Evolutionary conservation across 371 early-diverging fungal genomes (phyloP).

Genomic region (Syncephalis fuscata): DNA sequence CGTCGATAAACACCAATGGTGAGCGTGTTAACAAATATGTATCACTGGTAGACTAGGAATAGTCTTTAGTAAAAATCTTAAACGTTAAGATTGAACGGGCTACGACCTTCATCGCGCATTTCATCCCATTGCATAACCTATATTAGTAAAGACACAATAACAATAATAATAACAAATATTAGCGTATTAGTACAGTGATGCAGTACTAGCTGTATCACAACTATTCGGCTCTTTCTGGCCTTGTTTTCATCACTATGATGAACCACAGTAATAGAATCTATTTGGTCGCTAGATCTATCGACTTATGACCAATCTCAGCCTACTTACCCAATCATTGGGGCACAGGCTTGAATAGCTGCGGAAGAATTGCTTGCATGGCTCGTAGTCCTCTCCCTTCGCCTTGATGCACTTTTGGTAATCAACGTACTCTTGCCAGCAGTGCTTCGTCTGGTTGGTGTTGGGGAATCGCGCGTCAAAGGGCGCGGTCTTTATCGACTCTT

Average conservation of each 20-base stretch:
- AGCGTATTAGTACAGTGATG: no score
- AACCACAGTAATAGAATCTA: background rate
- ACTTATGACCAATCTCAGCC: no score
- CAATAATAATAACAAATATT: no score
- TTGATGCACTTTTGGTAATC: conserved; percentile 79
- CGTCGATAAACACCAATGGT: background rate
- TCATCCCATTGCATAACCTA: conserved; percentile 72
- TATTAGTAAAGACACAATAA: conserved; percentile 1
- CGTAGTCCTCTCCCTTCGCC: conserved; percentile 80
- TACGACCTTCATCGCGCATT: conserved; percentile 61
- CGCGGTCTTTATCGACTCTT: no score
- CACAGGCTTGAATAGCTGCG: conserved; percentile 62
- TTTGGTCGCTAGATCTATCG: background rate
- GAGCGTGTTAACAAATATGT: background rate
- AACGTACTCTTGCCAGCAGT: conserved; percentile 90
- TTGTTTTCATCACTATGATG: background rate
- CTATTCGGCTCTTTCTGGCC: no score
- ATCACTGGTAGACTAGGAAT: background rate
- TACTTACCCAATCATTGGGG: conserved; percentile 74
- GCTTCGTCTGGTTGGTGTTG: conserved; percentile 91
- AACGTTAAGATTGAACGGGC: conserved; percentile 40
- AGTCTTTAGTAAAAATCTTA: conserved; percentile 7
- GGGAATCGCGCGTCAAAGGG: conserved; percentile 63
- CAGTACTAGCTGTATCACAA: background rate
- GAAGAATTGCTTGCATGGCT: conserved; percentile 75